phyloP scores from a whole-genome alignment of 192 early-diverging fungal genomes.

The Backusella circina region DNA sequence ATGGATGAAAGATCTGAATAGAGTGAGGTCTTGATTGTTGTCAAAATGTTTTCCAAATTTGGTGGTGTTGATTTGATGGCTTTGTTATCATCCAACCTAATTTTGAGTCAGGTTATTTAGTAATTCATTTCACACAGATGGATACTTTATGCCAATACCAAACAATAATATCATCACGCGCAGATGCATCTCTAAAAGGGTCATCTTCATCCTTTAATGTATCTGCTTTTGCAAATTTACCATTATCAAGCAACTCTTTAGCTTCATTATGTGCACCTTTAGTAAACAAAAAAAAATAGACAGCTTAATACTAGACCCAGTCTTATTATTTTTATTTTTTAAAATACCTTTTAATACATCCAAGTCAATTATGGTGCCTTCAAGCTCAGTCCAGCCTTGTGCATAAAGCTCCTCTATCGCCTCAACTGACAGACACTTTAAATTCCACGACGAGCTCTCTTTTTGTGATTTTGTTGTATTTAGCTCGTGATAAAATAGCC shows the following conservation, averaged over 20 bases:
- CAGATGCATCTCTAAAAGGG: conserved; percentile 43
- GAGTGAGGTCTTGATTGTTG: conserved; percentile 35
- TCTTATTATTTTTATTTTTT: neutral
- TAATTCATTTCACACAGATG: neutral
- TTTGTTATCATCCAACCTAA: conserved; percentile 28
- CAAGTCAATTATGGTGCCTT: conserved; percentile 33
- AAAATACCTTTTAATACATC: conserved; percentile 30
- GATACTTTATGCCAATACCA: conserved; percentile 24
- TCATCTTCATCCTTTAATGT: conserved; percentile 37
- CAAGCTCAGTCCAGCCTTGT: conserved; percentile 37
- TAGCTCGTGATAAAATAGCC: conserved; percentile 44
- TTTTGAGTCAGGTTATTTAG: neutral
- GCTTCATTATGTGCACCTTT: conserved; percentile 30
- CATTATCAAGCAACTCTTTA: conserved; percentile 31
- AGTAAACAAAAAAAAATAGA: neutral
- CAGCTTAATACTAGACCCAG: neutral
- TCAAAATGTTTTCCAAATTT: conserved; percentile 26
- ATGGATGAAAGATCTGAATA: conserved; percentile 39
- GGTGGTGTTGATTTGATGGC: conserved; percentile 10
- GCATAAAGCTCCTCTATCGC: conserved; percentile 40
- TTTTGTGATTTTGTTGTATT: conserved; percentile 22
- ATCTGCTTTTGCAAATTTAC: conserved; percentile 37
- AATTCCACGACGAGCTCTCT: neutral
- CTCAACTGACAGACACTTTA: conserved; percentile 33
- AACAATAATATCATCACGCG: conserved; percentile 47